Evolutionary conservation across 2,329 filamentous ascomycete species (phyloP), one percentile per base, ranked within the genome.

Genomic region (Penicillium sp.): DNA sequence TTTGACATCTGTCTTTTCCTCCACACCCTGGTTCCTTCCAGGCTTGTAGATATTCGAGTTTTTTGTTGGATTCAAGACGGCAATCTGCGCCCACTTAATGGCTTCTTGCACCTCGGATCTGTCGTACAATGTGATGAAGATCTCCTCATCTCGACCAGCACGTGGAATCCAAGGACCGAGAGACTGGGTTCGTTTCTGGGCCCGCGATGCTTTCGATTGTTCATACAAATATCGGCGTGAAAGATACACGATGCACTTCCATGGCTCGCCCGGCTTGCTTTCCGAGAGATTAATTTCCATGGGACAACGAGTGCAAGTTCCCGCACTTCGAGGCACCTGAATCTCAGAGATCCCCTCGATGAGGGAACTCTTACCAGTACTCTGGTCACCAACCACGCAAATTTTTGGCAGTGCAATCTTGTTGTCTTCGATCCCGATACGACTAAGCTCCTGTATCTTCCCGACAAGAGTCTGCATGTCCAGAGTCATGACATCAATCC

Each of bases 321-420:
- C 85, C 4, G 80, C 78, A 36, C 78, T 81, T 1, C 85, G 77
- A 0, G 88, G 88, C 0, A 91, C 79, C 18, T 83, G 82, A 25
- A 93, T 83, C 4, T 84, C 85, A 0, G 40, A 71, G 50, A 86
- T 78, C 0, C 80, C 83, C 9, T 83, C 83, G 44, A 78, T 77
- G 0, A 80, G 62, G 0, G 77, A 89, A 0, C 84, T 89, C 63
- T 95, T 95, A 0, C 90, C 90, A 0, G 88, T 85, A 0, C 82
- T 87, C 60, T 95, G 90, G 42, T 95, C 89, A 0, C 90, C 90
- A 0, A 95, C 82, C 0, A 95, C 80, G 5, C 91, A 86, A 8
- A 94, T 82, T 56, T 89, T 88, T 0, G 90, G 88, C 0, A 95
- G 72, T 0, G 81, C 79, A 0, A 88, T 79, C 0, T 73, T 61